These are phyloP conservation scores for Ligustrum vulgare DNA, from an alignment of 257 asterid species.

Conservation along the genomic window DNA sequence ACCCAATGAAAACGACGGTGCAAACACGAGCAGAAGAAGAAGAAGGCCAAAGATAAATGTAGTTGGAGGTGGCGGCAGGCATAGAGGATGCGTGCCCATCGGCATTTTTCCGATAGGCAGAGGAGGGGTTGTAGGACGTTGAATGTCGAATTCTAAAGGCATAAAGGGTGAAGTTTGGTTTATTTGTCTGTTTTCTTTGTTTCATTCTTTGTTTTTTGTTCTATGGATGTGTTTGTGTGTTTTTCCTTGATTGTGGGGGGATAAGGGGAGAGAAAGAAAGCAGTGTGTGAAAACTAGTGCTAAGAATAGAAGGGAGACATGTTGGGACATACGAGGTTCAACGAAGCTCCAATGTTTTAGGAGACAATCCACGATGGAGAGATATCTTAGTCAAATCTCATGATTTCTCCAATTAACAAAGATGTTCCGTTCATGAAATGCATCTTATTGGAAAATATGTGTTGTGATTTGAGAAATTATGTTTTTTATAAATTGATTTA, in stretches of 20 bases:
- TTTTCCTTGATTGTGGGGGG: slow-evolving; percentile 32
- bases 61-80: slow-evolving; percentile 41
- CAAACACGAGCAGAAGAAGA: not conserved
- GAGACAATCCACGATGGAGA: not conserved
- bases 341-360: not conserved
- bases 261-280: slow-evolving; percentile 19
- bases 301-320: slow-evolving; percentile 21
- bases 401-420: too few relatives aligned
- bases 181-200: slow-evolving; percentile 1
- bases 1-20: slow-evolving; percentile 14
- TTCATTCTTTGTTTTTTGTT: slow-evolving; percentile 11
- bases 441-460: too few relatives aligned
- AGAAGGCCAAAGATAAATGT: not conserved
- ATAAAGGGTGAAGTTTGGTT: slow-evolving; percentile 9
- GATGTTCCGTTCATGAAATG: too few relatives aligned
- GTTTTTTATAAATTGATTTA: too few relatives aligned
- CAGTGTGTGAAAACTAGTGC: slow-evolving; percentile 25
- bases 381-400: not conserved
- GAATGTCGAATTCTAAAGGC: slow-evolving; percentile 16
- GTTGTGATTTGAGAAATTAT: too few relatives aligned
- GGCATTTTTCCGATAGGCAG: slow-evolving; percentile 16
- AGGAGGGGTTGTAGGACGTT: not conserved
- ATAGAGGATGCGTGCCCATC: slow-evolving; percentile 64
- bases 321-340: not conserved
- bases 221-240: slow-evolving; percentile 18